phyloP scores from a whole-genome alignment of 768 basidiomycete species.

The Leccinum imitatum region DNA sequence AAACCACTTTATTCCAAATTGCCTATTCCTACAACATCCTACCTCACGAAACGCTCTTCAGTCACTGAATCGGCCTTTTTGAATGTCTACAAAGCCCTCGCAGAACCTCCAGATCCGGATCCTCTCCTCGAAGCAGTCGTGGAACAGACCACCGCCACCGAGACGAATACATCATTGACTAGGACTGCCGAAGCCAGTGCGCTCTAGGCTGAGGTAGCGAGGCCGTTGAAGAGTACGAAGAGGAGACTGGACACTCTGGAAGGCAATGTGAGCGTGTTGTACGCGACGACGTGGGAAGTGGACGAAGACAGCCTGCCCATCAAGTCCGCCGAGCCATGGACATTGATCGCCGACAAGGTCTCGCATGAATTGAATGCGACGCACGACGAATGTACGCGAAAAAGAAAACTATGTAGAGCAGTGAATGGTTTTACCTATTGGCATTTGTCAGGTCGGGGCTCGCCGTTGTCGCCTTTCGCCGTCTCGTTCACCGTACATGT shows the following conservation, averaged over 20 bases:
- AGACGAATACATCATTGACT: conserved; percentile 23
- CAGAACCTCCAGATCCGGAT: conserved; percentile 96
- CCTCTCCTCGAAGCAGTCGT: conserved; percentile 94
- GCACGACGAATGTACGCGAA: conserved; percentile 92
- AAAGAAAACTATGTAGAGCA: conserved; percentile 81
- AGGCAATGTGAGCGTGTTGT: conserved; percentile 59
- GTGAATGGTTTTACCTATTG: conserved; percentile 40
- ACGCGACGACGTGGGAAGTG: neutral
- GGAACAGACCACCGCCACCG: conserved; percentile 87
- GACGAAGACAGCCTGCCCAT: conserved; percentile 6
- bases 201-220: conserved; percentile 69
- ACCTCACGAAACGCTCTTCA: conserved; percentile 92
- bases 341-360: conserved; percentile 82
- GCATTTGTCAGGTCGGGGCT: too few relatives aligned
- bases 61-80: conserved; percentile 92
- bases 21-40: conserved; percentile 50
- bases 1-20: neutral
- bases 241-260: conserved; percentile 80
- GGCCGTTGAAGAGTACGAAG: conserved; percentile 65
- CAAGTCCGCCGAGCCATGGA: conserved; percentile 62
- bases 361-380: conserved; percentile 90
- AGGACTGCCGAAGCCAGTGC: conserved; percentile 80
- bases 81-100: conserved; percentile 91
- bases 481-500: too few relatives aligned
- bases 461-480: too few relatives aligned